Evolutionary conservation across 768 basidiomycete species (phyloP), one percentile per base, ranked within the genome.

Genomic region (Pleurotus djamor): DNA sequence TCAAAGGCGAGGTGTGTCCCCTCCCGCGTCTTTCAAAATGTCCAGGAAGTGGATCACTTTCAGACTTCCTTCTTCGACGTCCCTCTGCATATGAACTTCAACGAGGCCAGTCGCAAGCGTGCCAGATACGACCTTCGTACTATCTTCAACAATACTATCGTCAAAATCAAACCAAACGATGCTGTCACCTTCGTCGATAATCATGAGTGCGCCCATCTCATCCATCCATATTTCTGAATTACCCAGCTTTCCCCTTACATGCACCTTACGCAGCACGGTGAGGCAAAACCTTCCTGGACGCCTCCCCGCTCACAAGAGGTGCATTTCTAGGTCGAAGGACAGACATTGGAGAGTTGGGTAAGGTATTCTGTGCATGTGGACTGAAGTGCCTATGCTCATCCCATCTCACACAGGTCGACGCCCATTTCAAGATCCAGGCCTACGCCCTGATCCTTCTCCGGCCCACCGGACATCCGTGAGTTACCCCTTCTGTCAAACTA

Each of bases 141-240:
- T 35, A 87, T 98, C 61, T 75, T 95, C 43, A 77, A 88, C 54
- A 77, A 81, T 48, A 89, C 91, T 0, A 70, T 98, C 9, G 79
- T 92, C 14, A 78, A 87, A 58, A 67, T 74, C 3, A 81, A 84
- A 60, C 94, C 95, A 2, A 76, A 80, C 32, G 91, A 94, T 67
- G 91, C 94, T 4, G 92, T 97, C 4, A 94, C 92, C 0, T 94
- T 94, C 66, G 92, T 94, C 5, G 92, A 94, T 65, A 94, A 94
- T 70, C 92, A 94, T 64, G 92, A 94, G 92, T 92, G 62, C 72
- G 88, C 74, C 4, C n/a, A 32, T 21, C 9, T 41, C 38, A n/a
- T 41, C 38, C 54, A 38, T 32, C 21, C 21, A 28, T 28, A 28
- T 28, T 28, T 28, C 21, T 28, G 21, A 28, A 28, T 28, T 28